These are phyloP conservation scores for Trifolium pratense DNA, from an alignment of 306 rosid species.

Conservation along the genomic window DNA sequence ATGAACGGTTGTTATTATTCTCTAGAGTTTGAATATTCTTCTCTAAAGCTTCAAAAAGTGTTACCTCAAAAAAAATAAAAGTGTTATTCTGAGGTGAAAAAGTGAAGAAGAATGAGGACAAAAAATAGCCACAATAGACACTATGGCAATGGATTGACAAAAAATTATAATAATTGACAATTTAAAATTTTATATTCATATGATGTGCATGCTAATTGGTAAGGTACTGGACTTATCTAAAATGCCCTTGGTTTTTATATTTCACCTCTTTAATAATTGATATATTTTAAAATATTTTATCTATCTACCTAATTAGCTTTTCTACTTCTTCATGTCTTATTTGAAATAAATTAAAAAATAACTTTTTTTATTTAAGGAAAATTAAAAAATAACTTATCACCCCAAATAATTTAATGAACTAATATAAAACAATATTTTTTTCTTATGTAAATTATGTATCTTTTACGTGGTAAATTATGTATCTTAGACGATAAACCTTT, in stretches of 20 bases:
- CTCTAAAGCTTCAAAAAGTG: slow-evolving; percentile 41
- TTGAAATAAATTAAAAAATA: not conserved
- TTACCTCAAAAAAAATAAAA: no score
- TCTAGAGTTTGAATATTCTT: slow-evolving; percentile 40
- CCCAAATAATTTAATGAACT: not conserved
- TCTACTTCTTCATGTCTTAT: not conserved
- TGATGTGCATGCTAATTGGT: slow-evolving; percentile 12
- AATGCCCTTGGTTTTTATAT: not conserved
- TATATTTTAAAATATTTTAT: not conserved
- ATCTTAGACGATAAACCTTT: no score
- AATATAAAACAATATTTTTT: not conserved
- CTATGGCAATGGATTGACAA: slow-evolving; percentile 30
- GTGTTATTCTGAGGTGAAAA: slow-evolving; percentile 44
- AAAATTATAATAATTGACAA: not conserved
- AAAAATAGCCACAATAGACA: slow-evolving; percentile 36
- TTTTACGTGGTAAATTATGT: no score
- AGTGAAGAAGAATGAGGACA: slow-evolving; percentile 39
- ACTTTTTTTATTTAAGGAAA: no score
- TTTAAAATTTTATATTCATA: not conserved
- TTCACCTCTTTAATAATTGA: not conserved
- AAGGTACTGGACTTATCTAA: not conserved
- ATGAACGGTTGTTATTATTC: slow-evolving; percentile 47
- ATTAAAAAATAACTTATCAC: not conserved
- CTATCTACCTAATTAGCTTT: slow-evolving; percentile 7
- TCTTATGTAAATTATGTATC: no score